phyloP scores from a whole-genome alignment of 2,329 filamentous ascomycete species.

The Sporothrix brunneoviolacea region DNA sequence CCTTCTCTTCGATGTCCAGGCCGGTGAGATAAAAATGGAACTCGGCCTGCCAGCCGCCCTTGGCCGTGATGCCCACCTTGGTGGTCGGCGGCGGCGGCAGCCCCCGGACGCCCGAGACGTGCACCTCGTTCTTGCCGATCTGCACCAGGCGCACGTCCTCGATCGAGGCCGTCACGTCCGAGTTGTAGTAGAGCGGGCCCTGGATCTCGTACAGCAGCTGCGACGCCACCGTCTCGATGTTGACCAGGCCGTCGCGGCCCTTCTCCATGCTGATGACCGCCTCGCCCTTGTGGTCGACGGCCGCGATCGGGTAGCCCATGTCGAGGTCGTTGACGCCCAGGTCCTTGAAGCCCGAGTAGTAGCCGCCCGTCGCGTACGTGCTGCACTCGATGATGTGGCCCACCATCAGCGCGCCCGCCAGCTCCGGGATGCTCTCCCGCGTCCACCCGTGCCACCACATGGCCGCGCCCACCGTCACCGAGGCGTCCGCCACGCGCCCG shows the following conservation, averaged over 20 bases:
- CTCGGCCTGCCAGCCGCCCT: slow-evolving; percentile 24
- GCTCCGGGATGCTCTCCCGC: slow-evolving; percentile 33
- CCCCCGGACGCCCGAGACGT: slow-evolving; percentile 28
- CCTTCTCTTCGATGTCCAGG: slow-evolving; percentile 19
- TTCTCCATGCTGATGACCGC: slow-evolving; percentile 23
- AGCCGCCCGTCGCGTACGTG: slow-evolving; percentile 39
- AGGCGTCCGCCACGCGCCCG: slow-evolving; percentile 33
- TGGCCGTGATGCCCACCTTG: slow-evolving; percentile 34
- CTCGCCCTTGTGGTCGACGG: slow-evolving; percentile 38
- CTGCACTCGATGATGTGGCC: slow-evolving; percentile 40
- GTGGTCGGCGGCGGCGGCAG: slow-evolving; percentile 27
- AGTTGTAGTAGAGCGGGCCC: slow-evolving; percentile 30
- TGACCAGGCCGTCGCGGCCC: slow-evolving; percentile 19
- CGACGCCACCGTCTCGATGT: slow-evolving; percentile 15
- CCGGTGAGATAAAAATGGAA: slow-evolving; percentile 21
- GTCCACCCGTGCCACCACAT: slow-evolving; percentile 43
- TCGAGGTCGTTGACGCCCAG: slow-evolving; percentile 35
- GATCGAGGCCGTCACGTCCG: slow-evolving; percentile 27
- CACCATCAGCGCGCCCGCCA: slow-evolving; percentile 36
- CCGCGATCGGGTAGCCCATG: slow-evolving; percentile 42
- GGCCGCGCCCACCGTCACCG: slow-evolving; percentile 39
- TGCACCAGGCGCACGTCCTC: slow-evolving; percentile 38
- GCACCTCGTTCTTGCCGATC: slow-evolving; percentile 26
- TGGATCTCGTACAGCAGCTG: slow-evolving; percentile 34
- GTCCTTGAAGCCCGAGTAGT: slow-evolving; percentile 40